A percentile compares a stretch with the other conserved stretches of the same genome.
Evolutionary conservation across 768 basidiomycete species (phyloP).

Genomic region (Russula earlei): DNA sequence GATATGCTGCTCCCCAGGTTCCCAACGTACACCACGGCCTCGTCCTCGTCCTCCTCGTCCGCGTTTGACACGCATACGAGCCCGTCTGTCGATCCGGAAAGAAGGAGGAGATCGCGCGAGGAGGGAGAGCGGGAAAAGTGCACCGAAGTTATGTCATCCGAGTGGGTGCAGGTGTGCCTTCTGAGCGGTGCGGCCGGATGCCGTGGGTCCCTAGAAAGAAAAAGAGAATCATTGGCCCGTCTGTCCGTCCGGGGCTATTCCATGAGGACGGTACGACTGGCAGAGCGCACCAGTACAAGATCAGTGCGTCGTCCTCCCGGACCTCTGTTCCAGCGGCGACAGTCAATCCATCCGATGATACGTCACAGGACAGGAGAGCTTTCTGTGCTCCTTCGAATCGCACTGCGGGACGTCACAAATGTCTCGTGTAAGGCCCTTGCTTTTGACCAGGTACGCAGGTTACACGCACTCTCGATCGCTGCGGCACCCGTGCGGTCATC

Average conservation of each 20-base stretch:
- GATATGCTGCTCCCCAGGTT: constrained; percentile 80
- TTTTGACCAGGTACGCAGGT: neutral
- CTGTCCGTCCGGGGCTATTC: constrained; percentile 10
- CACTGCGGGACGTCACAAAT: constrained; percentile 32
- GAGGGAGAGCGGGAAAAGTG: constrained; percentile 32
- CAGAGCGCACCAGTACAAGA: constrained; percentile 67
- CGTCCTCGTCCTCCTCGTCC: constrained; percentile 78
- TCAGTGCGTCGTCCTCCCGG: constrained; percentile 68
- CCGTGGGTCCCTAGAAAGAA: constrained; percentile 65
- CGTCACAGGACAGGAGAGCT: constrained; percentile 57
- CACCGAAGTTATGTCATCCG: constrained; percentile 82
- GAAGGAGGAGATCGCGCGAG: constrained; percentile 32
- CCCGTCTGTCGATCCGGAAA: constrained; percentile 85
- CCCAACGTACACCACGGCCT: constrained; percentile 70
- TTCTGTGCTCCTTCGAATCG: constrained; percentile 34
- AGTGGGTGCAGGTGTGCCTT: constrained; percentile 79
- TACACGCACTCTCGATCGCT: constrained; percentile 50
- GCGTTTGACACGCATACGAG: constrained; percentile 63
- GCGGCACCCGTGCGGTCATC: constrained; percentile 50
- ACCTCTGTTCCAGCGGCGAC: constrained; percentile 81
- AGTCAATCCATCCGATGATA: constrained; percentile 57
- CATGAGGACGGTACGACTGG: constrained; percentile 9
- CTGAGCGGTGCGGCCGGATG: constrained; percentile 60
- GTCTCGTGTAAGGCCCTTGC: constrained; percentile 28
- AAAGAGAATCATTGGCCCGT: neutral